Evolutionary conservation across 108 stramenopile genomes (phyloP).

Genomic region (Schizochytrium sp.): DNA sequence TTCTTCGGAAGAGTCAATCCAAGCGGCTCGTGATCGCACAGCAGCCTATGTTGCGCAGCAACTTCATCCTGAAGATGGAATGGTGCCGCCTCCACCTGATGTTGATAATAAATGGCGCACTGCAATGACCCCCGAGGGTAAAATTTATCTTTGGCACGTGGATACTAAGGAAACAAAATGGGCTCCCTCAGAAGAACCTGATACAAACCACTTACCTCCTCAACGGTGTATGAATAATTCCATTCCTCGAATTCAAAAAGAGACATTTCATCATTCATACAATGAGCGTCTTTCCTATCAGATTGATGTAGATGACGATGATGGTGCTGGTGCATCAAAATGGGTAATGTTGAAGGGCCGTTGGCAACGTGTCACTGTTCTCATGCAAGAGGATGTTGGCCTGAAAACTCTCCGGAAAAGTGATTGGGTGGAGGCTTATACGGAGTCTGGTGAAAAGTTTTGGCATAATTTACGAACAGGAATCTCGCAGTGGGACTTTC

Average conservation of each 20-base stretch:
- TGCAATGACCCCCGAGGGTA: conserved; percentile 21
- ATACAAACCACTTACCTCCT: not conserved
- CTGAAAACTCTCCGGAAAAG: conserved; percentile 6
- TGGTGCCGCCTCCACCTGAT: not conserved
- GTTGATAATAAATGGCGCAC: conserved; percentile 16
- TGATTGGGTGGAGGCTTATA: conserved; percentile 55
- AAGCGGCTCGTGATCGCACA: not conserved
- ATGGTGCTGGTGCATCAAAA: not conserved
- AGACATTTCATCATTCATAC: too few species aligned
- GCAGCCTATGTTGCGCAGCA: too few species aligned
- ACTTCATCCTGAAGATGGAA: not conserved
- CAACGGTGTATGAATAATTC: too few species aligned
- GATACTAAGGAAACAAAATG: conserved; percentile 49
- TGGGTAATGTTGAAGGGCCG: conserved; percentile 36
- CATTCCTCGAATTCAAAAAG: too few species aligned
- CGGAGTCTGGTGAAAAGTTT: conserved; percentile 4
- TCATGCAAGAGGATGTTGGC: conserved; percentile 15
- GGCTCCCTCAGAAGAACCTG: not conserved
- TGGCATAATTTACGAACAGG: conserved; percentile 44
- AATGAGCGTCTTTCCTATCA: too few species aligned
- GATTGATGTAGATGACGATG: not conserved
- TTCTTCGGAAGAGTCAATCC: not conserved
- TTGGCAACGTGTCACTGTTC: conserved; percentile 48
- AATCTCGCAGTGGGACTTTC: conserved; percentile 12
- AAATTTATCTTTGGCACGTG: conserved; percentile 29